phyloP scores from a whole-genome alignment of 768 basidiomycete species.

The Trametes cinnabarina region DNA sequence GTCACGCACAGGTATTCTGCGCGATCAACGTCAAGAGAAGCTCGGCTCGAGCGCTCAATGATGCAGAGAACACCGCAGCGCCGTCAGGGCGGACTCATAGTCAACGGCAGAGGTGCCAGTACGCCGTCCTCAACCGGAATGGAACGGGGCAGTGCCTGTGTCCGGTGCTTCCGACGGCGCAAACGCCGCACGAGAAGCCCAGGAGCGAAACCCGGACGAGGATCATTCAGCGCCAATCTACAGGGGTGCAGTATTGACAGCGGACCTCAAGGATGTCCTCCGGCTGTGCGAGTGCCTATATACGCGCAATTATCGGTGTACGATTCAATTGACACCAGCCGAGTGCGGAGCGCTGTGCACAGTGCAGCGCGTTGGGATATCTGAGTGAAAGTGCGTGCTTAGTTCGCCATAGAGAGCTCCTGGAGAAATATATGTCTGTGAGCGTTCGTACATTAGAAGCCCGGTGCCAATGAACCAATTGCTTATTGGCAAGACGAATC shows the following conservation, averaged over 20 bases:
- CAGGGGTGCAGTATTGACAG: too few relatives aligned
- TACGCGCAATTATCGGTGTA: too few relatives aligned
- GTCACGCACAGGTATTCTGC: slow-evolving; percentile 17
- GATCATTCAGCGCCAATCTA: slow-evolving; percentile 19
- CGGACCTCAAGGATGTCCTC: not conserved
- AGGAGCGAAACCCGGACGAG: slow-evolving; percentile 7
- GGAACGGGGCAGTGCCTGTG: slow-evolving; percentile 1
- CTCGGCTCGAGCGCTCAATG: not conserved
- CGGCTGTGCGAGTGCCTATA: not conserved
- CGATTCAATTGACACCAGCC: not conserved
- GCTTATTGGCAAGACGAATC: too few relatives aligned
- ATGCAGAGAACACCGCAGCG: slow-evolving; percentile 6
- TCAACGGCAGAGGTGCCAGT: not conserved
- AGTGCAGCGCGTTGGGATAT: not conserved
- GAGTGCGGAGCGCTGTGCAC: slow-evolving; percentile 5
- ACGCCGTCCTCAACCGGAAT: not conserved
- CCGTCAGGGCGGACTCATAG: slow-evolving; percentile 6
- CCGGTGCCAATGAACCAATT: too few relatives aligned
- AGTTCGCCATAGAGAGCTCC: too few relatives aligned
- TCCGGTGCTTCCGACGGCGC: slow-evolving; percentile 5
- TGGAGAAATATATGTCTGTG: not conserved
- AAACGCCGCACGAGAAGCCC: not conserved
- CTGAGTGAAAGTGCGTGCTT: too few relatives aligned
- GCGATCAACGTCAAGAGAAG: slow-evolving; percentile 20
- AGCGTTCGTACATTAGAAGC: not conserved